phyloP scores from a whole-genome alignment of 192 early-diverging fungal genomes.

The Coemansia sp. region DNA sequence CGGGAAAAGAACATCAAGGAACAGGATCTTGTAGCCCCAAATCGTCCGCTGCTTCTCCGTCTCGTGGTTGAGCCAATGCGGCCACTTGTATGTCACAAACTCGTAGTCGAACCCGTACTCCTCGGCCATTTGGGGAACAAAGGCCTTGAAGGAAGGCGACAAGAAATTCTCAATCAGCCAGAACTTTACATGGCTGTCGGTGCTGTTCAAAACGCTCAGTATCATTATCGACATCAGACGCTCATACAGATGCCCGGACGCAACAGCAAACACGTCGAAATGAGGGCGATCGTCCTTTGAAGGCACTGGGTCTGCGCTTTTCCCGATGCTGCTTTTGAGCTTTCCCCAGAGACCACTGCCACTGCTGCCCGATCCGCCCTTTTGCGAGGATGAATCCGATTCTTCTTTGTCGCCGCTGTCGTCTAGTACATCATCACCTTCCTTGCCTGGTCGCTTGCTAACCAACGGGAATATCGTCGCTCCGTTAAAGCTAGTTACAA shows the following conservation, averaged over 20 bases:
- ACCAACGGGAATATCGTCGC: slow-evolving; percentile 78
- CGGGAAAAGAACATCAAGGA: slow-evolving; percentile 97
- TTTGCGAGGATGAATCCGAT: slow-evolving; percentile 8
- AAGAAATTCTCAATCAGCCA: slow-evolving; percentile 99
- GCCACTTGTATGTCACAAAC: slow-evolving; percentile 98
- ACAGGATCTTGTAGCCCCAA: slow-evolving; percentile 99
- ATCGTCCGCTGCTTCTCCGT: slow-evolving; percentile 96
- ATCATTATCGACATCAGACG: slow-evolving; percentile 98
- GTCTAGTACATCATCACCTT: slow-evolving; percentile 69
- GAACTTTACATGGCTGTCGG: slow-evolving; percentile 90
- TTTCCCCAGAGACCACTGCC: slow-evolving; percentile 39
- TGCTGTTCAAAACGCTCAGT: slow-evolving; percentile 82
- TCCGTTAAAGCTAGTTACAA: slow-evolving; percentile 80
- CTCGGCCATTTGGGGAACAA: slow-evolving; percentile 84
- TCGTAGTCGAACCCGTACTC: slow-evolving; percentile 90
- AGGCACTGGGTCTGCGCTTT: background rate
- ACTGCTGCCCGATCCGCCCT: background rate
- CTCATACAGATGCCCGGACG: slow-evolving; percentile 97
- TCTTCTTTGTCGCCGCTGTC: slow-evolving; percentile 22
- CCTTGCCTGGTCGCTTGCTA: slow-evolving; percentile 77
- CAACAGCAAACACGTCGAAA: slow-evolving; percentile 97
- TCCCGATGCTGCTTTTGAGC: slow-evolving; percentile 29
- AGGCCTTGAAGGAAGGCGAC: slow-evolving; percentile 93
- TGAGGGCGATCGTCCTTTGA: slow-evolving; percentile 37
- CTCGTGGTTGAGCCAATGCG: slow-evolving; percentile 89